Base-by-base conservation (phyloP, 352 stramenopile genomes). In the Phytopythium ostracodes region DNA sequence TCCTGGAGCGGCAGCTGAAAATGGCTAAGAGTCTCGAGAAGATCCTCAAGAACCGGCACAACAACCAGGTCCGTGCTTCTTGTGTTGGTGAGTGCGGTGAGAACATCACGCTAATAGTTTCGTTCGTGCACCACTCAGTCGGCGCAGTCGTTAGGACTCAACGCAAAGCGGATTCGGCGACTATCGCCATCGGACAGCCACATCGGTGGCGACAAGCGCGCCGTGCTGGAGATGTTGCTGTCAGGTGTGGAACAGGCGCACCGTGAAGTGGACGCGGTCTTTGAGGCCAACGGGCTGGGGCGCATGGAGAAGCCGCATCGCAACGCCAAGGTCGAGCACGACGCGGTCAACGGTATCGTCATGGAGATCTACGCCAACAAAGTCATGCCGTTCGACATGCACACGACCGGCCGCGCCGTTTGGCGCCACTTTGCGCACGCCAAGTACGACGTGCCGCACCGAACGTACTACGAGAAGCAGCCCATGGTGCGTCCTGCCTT, bases 1-100 rank as follows among this genome's bases (percentile, higher is more conserved):
- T 81, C 35, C 56, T 86, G 25, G 74, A 88, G 54, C 75, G 75
- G 36, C 72, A 83, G 64, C 77, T 79, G 60, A 80, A 79, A 62
- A 59, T 80, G 60, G 70, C 64, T 56, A 78, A 77, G 44, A 76
- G 63, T 11, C 67, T 80, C 25, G 70, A 79, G 65, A 68, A 60
- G 42, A 69, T 76, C 33, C 59, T 81, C 27, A 58, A 51, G 53
- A 77, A 76, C 49, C 67, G 66, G 33, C 60, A 79, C 46, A 72
- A 76, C 50, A 67, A 74, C 59, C 59, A 53, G 70, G 67, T 75
- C 64, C 64, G 69, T 68, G 55, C 52, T 22, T 46, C 36, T 59
- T 71, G 33, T 42, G 25, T 70, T 46, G 46, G n/a, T 62, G 43
- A 64, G 59, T 57, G 60, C 54, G 56, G 43, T 36, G 60, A 66